Percentiles rank a stretch among this genome's conserved stretches.
phyloP scores from a whole-genome alignment of 176 grass and related monocot species.

The Carex pumila region DNA sequence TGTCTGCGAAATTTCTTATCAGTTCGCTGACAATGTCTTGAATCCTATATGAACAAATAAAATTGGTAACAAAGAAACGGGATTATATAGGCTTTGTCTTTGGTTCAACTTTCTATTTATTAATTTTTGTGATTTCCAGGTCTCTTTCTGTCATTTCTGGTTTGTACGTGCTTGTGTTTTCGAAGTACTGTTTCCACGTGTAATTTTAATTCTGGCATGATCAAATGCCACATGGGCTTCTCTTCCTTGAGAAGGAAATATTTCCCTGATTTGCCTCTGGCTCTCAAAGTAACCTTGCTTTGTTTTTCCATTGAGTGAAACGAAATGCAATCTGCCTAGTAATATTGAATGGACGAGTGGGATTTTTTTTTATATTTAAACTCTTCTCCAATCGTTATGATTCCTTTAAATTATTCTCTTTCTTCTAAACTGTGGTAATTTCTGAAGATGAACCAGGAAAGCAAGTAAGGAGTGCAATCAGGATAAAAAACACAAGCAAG shows the following conservation, averaged over 20 bases:
- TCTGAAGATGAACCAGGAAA: constrained; percentile 92
- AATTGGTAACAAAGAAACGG: background rate
- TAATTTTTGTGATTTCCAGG: background rate
- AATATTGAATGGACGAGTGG: background rate
- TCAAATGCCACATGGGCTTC: background rate
- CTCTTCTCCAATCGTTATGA: background rate
- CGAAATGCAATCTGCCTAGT: background rate
- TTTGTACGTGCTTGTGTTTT: background rate
- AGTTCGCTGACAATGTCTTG: background rate
- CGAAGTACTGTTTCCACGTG: background rate
- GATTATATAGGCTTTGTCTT: background rate
- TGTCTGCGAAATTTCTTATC: background rate
- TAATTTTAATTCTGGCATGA: background rate
- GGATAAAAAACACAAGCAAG: constrained; percentile 98
- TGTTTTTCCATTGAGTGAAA: background rate
- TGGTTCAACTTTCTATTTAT: background rate
- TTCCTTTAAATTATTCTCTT: background rate
- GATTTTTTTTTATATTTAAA: background rate
- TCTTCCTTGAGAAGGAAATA: background rate
- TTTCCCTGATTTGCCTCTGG: background rate
- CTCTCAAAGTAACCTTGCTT: background rate
- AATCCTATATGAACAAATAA: background rate
- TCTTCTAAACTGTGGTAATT: constrained; percentile 5
- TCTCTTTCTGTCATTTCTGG: background rate
- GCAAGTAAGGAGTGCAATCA: constrained; percentile 83